phyloP scores from a whole-genome alignment of 1,284 basidiomycete species.

The Cutaneotrichosporon dermatis region DNA sequence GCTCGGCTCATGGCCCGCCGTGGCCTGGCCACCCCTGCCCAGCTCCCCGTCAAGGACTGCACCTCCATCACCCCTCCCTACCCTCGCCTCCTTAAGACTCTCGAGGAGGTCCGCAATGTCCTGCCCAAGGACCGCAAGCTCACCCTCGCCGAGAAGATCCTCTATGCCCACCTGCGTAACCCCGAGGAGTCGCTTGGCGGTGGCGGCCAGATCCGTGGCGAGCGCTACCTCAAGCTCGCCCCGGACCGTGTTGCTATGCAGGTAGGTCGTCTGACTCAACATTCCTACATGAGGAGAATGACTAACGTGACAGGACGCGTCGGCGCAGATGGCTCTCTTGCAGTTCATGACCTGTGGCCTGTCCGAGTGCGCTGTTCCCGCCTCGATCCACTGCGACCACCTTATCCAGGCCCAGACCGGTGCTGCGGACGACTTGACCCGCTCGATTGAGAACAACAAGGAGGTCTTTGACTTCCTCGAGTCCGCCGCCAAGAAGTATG shows the following conservation, averaged over 20 bases:
- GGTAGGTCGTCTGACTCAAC: conserved; percentile 31
- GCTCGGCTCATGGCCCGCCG: conserved; percentile 18
- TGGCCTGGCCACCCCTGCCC: conserved; percentile 42
- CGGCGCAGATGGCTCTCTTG: conserved; percentile 87
- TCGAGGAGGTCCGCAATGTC: conserved; percentile 65
- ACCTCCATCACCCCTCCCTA: conserved; percentile 87
- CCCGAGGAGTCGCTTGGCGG: conserved; percentile 66
- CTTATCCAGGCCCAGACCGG: conserved; percentile 72
- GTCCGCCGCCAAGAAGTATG: conserved; percentile 92
- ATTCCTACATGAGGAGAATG: background rate
- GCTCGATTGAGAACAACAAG: conserved; percentile 81
- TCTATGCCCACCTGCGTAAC: conserved; percentile 87
- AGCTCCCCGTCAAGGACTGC: conserved; percentile 46
- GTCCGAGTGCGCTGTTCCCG: conserved; percentile 74
- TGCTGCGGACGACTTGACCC: conserved; percentile 38
- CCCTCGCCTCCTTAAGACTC: conserved; percentile 65
- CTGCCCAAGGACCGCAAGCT: conserved; percentile 60
- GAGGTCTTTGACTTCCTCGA: conserved; percentile 98
- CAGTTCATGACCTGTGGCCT: conserved; percentile 99
- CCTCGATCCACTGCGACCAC: conserved; percentile 94
- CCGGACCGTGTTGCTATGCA: conserved; percentile 98
- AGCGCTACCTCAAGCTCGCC: conserved; percentile 81
- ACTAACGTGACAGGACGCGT: conserved; percentile 62
- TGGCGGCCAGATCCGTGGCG: conserved; percentile 69
- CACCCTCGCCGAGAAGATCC: conserved; percentile 94